phyloP scores from a whole-genome alignment of 1,284 basidiomycete genomes.

The Pseudozyma sp. region DNA sequence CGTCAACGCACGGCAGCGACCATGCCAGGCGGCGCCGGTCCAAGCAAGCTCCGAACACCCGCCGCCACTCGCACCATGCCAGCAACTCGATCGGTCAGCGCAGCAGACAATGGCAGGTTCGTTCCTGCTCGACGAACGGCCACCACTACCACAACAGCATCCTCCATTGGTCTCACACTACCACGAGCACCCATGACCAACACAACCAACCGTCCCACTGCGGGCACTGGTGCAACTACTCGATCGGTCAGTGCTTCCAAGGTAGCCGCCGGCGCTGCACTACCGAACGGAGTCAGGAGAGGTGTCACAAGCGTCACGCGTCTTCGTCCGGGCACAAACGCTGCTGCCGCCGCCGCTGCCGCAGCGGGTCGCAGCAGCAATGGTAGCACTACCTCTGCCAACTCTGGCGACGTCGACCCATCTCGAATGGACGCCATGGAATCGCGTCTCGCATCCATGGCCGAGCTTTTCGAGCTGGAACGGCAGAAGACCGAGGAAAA shows the following conservation, averaged over 20 bases:
- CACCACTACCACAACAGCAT: constrained; percentile 22
- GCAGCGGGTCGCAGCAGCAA: constrained; percentile 26
- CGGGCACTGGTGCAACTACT: constrained; percentile 21
- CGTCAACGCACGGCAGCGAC: constrained; percentile 37
- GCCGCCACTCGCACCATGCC: constrained; percentile 22
- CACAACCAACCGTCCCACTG: constrained; percentile 41
- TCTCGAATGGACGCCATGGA: constrained; percentile 57
- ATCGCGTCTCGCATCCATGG: constrained; percentile 53
- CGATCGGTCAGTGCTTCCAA: constrained; percentile 32
- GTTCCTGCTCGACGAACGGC: constrained; percentile 40
- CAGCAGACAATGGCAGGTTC: constrained; percentile 30
- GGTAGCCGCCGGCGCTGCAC: constrained; percentile 16
- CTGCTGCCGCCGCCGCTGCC: constrained; percentile 25
- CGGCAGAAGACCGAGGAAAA: constrained; percentile 55
- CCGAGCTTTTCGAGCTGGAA: constrained; percentile 61
- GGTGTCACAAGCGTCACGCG: constrained; percentile 47
- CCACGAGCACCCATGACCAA: constrained; percentile 53
- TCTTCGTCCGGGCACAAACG: constrained; percentile 36
- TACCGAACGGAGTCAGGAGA: constrained; percentile 19
- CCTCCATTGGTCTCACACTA: constrained; percentile 30
- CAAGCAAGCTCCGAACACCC: constrained; percentile 40
- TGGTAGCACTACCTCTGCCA: constrained; percentile 23
- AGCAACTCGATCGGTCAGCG: constrained; percentile 24
- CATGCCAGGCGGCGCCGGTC: constrained; percentile 33
- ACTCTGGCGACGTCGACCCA: constrained; percentile 38